phyloP scores from a whole-genome alignment of 371 early-diverging fungal species.

The Saksenaea oblongispora region DNA sequence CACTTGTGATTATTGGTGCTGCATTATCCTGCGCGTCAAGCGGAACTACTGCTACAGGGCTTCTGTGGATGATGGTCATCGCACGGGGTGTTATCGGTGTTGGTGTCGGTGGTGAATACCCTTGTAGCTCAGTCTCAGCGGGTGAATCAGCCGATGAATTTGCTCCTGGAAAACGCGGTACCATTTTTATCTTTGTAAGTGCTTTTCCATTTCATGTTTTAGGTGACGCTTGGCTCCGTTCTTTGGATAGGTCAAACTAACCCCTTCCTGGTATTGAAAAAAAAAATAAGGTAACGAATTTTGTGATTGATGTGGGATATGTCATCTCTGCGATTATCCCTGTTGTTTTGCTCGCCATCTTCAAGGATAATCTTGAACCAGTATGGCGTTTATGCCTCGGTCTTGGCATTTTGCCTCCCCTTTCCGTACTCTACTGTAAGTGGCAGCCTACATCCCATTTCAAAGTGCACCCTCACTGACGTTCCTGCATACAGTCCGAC shows the following conservation, averaged over 20 bases:
- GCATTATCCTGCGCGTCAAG: constrained; percentile 45
- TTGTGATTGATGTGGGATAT: constrained; percentile 53
- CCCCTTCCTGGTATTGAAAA: background rate
- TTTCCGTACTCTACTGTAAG: constrained; percentile 52
- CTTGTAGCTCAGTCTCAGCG: constrained; percentile 55
- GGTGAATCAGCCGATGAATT: constrained; percentile 60
- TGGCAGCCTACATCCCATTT: background rate
- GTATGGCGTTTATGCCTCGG: constrained; percentile 55
- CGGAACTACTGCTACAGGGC: constrained; percentile 28
- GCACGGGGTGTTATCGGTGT: constrained; percentile 57
- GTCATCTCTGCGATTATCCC: constrained; percentile 55
- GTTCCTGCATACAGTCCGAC: constrained; percentile 30
- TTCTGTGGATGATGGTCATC: constrained; percentile 57
- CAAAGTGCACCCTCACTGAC: background rate
- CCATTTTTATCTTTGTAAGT: constrained; percentile 48
- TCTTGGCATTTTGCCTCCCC: constrained; percentile 50
- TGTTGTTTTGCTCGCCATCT: constrained; percentile 45
- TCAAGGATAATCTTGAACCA: constrained; percentile 36
- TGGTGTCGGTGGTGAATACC: constrained; percentile 60
- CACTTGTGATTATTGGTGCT: constrained; percentile 53
- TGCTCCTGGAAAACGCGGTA: constrained; percentile 45
- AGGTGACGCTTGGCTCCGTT: background rate
- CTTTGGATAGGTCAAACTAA: background rate
- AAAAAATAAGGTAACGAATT: constrained; percentile 32
- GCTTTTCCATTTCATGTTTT: background rate